Conservation (phyloP, 2,329 filamentous ascomycete genomes). For the Colletotrichum higginsianum region DNA sequence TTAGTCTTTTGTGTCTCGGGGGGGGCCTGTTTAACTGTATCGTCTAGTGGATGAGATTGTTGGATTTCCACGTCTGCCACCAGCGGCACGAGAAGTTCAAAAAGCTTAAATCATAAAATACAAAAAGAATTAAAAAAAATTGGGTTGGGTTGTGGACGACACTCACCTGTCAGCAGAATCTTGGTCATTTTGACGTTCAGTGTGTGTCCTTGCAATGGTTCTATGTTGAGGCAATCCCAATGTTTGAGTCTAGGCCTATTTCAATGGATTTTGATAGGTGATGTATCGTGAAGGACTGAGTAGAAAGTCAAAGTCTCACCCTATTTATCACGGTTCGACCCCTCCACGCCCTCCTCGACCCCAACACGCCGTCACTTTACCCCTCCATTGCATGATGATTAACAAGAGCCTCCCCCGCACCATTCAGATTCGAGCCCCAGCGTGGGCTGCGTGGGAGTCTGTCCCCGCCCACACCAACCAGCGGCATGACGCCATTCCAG, state of each 20-base stretch:
- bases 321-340: slow-evolving; percentile 11
- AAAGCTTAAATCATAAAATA: too few relatives aligned
- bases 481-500: slow-evolving; percentile 30
- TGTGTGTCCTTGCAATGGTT: neutral
- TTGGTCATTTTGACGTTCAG: slow-evolving; percentile 57
- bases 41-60: too few relatives aligned
- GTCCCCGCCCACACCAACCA: neutral
- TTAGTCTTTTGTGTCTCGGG: neutral
- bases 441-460: slow-evolving; percentile 17
- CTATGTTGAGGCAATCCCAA: too few relatives aligned
- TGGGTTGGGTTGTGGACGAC: too few relatives aligned
- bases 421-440: slow-evolving; percentile 12
- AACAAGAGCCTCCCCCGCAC: slow-evolving; percentile 12
- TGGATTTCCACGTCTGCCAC: too few relatives aligned
- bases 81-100: too few relatives aligned
- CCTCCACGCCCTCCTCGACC: neutral
- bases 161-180: slow-evolving; percentile 62
- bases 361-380: slow-evolving; percentile 28
- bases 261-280: neutral
- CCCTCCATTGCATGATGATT: slow-evolving; percentile 38
- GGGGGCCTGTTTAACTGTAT: neutral
- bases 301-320: neutral
- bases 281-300: neutral
- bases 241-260: too few relatives aligned
- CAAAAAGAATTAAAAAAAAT: too few relatives aligned